Evolutionary conservation across 305 asterid genomes (phyloP).

Genomic region (Andrographis paniculata): DNA sequence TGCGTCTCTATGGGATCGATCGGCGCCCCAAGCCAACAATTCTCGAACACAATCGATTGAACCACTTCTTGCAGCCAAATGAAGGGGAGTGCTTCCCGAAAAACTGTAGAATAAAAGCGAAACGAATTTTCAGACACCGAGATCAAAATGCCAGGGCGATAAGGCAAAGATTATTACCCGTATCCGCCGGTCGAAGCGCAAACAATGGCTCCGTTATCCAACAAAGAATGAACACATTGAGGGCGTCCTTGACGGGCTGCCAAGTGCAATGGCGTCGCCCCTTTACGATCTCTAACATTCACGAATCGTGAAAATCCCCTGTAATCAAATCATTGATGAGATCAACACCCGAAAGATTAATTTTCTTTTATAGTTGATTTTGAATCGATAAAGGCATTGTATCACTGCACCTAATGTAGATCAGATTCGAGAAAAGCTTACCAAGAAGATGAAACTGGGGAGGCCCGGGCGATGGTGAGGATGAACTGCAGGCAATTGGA

Average conservation of each 20-base stretch:
- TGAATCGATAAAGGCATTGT: too few species aligned
- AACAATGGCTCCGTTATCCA: slow-evolving; percentile 83
- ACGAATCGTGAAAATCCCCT: slow-evolving; percentile 97
- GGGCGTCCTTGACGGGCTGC: slow-evolving; percentile 83
- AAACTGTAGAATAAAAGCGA: slow-evolving; percentile 32
- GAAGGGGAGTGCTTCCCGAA: slow-evolving; percentile 92
- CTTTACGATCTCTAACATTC: slow-evolving; percentile 87
- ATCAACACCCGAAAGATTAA: neutral
- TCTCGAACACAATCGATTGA: slow-evolving; percentile 85
- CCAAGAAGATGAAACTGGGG: slow-evolving; percentile 84
- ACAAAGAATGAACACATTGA: slow-evolving; percentile 61
- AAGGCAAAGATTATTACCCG: slow-evolving; percentile 32
- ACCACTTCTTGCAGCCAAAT: slow-evolving; percentile 93
- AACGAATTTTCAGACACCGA: slow-evolving; percentile 9
- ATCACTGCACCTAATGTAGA: too few species aligned
- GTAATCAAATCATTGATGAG: neutral
- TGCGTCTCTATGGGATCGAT: slow-evolving; percentile 73
- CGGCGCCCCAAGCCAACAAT: slow-evolving; percentile 90
- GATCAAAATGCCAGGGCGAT: neutral
- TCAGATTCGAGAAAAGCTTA: too few species aligned
- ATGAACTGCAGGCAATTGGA: slow-evolving; percentile 66
- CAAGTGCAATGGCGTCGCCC: slow-evolving; percentile 95
- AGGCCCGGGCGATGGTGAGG: slow-evolving; percentile 64
- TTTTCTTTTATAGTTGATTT: too few species aligned
- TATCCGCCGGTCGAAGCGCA: slow-evolving; percentile 88